These are phyloP conservation scores for Linnemannia zychae DNA, from an alignment of 192 early-diverging fungal species.

Conservation along the genomic window DNA sequence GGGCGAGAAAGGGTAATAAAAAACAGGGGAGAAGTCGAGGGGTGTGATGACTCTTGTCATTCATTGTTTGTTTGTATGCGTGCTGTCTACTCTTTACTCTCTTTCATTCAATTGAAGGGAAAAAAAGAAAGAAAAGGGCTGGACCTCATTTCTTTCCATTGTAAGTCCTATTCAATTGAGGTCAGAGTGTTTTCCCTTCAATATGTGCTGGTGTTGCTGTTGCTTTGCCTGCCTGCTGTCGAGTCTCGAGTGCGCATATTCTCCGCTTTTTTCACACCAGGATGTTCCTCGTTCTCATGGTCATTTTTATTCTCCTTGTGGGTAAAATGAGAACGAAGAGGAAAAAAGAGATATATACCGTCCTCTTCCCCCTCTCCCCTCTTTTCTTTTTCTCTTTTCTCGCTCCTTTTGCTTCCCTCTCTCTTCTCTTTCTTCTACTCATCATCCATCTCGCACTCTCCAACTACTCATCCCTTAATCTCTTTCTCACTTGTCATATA, in stretches of 20 bases:
- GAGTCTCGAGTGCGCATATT: slow-evolving; percentile 18
- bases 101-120: background rate
- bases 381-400: slow-evolving; percentile 12
- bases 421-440: background rate
- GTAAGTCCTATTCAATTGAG: background rate
- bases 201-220: background rate
- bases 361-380: background rate
- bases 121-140: background rate
- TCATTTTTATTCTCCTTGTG: slow-evolving; percentile 20
- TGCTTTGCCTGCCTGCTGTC: background rate
- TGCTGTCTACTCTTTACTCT: background rate
- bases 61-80: background rate
- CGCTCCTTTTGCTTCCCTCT: background rate
- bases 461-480: background rate
- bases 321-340: background rate
- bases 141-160: background rate
- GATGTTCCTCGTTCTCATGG: background rate
- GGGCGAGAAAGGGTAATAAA: background rate
- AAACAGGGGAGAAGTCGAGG: background rate
- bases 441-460: background rate
- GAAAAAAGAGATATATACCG: background rate
- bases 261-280: slow-evolving; percentile 27
- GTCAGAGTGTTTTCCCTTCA: background rate
- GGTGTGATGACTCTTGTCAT: slow-evolving; percentile 8
- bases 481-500: background rate